Conservation (phyloP, 495 filamentous ascomycete species). For the Ramalina intermedia region DNA sequence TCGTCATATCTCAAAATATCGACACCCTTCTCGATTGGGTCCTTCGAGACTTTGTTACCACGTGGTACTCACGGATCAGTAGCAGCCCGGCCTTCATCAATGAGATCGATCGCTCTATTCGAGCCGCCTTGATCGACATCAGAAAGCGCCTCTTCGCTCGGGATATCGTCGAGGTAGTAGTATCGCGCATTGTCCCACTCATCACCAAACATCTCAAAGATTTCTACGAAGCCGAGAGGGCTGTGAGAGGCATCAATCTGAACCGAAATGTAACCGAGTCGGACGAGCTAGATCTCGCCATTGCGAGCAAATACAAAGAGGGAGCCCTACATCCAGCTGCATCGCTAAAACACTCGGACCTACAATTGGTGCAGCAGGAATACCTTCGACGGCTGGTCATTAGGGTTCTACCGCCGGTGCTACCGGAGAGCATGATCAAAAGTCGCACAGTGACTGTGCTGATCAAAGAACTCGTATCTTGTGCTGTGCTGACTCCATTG, state of each 20-base stretch:
- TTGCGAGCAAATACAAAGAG: constrained; percentile 81
- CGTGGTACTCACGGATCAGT: constrained; percentile 84
- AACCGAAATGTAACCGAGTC: constrained; percentile 88
- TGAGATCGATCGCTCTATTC: constrained; percentile 68
- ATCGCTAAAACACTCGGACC: constrained; percentile 67
- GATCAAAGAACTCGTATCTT: constrained; percentile 69
- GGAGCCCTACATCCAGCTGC: constrained; percentile 84
- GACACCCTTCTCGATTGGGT: constrained; percentile 68
- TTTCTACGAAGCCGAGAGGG: constrained; percentile 79
- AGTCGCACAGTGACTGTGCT: constrained; percentile 69
- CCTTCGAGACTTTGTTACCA: constrained; percentile 69
- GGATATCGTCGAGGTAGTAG: constrained; percentile 68
- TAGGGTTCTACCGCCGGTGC: constrained; percentile 55
- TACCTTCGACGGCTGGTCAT: constrained; percentile 61
- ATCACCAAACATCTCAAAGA: constrained; percentile 83
- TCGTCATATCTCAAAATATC: constrained; percentile 62
- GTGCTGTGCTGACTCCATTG: constrained; percentile 57
- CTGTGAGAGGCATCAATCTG: constrained; percentile 72
- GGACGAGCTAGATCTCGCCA: constrained; percentile 85
- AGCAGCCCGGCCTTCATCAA: constrained; percentile 62
- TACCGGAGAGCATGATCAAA: constrained; percentile 57
- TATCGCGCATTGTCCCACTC: constrained; percentile 72
- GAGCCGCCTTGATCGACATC: constrained; percentile 57
- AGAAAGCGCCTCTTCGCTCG: constrained; percentile 51
- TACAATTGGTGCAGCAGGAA: constrained; percentile 69